A percentile compares a stretch with the other conserved stretches of the same genome.
phyloP scores from a whole-genome alignment of 140 eudicot species.

The Erigeron philadelphicus region DNA sequence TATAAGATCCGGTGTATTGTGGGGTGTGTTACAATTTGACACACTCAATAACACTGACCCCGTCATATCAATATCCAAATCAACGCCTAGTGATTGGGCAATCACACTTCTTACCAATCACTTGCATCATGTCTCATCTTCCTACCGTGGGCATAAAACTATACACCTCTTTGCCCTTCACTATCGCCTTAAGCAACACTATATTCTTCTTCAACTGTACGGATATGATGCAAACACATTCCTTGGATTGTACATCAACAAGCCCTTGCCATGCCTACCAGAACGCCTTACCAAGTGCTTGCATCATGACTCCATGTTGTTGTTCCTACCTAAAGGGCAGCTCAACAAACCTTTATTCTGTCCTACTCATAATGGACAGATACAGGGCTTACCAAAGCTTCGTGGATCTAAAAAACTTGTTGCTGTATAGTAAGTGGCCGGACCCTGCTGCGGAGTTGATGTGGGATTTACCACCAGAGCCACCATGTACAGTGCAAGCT shows the following conservation, averaged over 20 bases:
- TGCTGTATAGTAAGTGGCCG: conserved; percentile 44
- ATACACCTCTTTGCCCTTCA: conserved; percentile 55
- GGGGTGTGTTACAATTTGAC: conserved; percentile 39
- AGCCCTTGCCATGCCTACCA: conserved; percentile 58
- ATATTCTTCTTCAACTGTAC: conserved; percentile 64
- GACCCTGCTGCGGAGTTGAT: conserved; percentile 36
- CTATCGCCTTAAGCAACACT: conserved; percentile 57
- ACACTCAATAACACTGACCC: conserved; percentile 62
- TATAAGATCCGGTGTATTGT: conserved; percentile 55
- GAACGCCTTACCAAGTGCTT: conserved; percentile 25
- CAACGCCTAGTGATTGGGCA: conserved; percentile 55
- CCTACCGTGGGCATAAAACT: conserved; percentile 54
- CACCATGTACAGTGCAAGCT: conserved; percentile 40
- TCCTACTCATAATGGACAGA: conserved; percentile 39
- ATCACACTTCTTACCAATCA: conserved; percentile 42
- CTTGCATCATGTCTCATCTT: conserved; percentile 55
- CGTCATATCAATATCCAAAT: conserved; percentile 38
- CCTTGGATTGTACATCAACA: conserved; percentile 50
- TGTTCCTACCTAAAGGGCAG: conserved; percentile 58
- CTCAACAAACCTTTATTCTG: conserved; percentile 32
- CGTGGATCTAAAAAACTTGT: conserved; percentile 41
- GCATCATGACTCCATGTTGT: conserved; percentile 32
- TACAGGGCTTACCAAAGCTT: conserved; percentile 75
- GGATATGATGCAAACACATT: conserved; percentile 31
- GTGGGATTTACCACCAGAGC: conserved; percentile 60